phyloP scores from a whole-genome alignment of 495 filamentous ascomycete species.

The Beverwykella pulmonaria region DNA sequence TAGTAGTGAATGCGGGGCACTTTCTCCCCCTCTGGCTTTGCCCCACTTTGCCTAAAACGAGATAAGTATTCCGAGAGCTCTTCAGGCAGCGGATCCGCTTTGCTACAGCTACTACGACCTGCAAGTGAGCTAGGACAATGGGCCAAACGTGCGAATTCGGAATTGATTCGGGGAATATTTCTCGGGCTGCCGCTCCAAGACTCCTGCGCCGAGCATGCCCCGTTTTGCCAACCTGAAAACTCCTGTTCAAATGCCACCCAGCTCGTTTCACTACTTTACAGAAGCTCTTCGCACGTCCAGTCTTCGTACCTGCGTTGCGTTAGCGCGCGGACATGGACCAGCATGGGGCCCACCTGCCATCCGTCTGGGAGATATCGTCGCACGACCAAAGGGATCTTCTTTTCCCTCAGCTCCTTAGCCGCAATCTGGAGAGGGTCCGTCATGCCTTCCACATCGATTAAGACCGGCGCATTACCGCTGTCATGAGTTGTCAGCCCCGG shows the following conservation, averaged over 20 bases:
- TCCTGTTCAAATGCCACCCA: slow-evolving; percentile 28
- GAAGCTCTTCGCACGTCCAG: slow-evolving; percentile 98
- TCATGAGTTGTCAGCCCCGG: slow-evolving; percentile 15
- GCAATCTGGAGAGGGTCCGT: slow-evolving; percentile 97
- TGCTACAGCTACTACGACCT: background rate
- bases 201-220: slow-evolving; percentile 23
- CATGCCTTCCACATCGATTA: slow-evolving; percentile 95
- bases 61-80: slow-evolving; percentile 24
- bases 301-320: slow-evolving; percentile 82
- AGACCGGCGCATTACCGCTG: slow-evolving; percentile 96
- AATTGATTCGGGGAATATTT: slow-evolving; percentile 2
- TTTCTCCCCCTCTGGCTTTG: slow-evolving; percentile 11
- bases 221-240: slow-evolving; percentile 21
- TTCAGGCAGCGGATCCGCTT: slow-evolving; percentile 11
- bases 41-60: slow-evolving; percentile 36
- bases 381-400: slow-evolving; percentile 96
- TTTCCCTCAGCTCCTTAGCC: slow-evolving; percentile 93
- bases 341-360: slow-evolving; percentile 64
- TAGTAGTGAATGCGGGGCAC: slow-evolving; percentile 33
- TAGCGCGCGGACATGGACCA: slow-evolving; percentile 6
- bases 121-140: too few relatives aligned
- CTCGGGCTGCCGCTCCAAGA: background rate
- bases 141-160: background rate
- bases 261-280: background rate
- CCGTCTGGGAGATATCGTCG: slow-evolving; percentile 95